Evolutionary conservation across 1,139 yeast species (phyloP), one percentile per base, ranked within the genome.

Genomic region (Pichia inconspicua): DNA sequence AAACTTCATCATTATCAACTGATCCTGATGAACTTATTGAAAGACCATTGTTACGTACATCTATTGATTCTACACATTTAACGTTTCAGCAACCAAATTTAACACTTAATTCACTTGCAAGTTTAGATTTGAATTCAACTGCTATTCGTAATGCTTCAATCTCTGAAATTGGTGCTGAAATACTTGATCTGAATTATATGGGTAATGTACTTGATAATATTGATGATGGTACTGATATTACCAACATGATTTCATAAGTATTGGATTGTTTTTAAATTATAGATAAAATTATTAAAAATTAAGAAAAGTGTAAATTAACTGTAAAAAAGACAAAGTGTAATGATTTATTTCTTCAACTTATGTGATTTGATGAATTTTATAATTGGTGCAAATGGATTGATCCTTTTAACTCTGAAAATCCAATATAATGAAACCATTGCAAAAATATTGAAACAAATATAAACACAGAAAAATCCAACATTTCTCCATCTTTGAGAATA

Each of bases 401-500:
- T 5, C 28, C 41, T 35, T 17, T n/a, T 45, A 4, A 45, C 47
- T 42, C 55, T 48, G 25, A 54, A 46, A 10, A 48, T 10, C 11
- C 48, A 54, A 41, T 54, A 54, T 15, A 47, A n/a, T 3, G 32
- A 43, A 15, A 51, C 34, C 57, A 54, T 53, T 2, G 46, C 45
- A 31, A 48, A 25, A 2, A 55, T 30, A 59, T 82, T 82, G 69
- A 82, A 80, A 22, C 67, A 49, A 51, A 78, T 70, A 60, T 76
- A 82, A n/a, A 67, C 82, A 67, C 75, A 75, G 55, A 70, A 69
- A 50, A 82, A 69, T 14, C 89, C 89, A 51, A 82, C 49, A 58
- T 82, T 80, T 69, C 87, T 74, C 86, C 87, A 81, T 45, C 80
- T 65, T 48, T 78, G 63, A 39, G 65, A 57, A 58, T 66, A 79